These are phyloP conservation scores for Carex scoparia DNA, from an alignment of 176 grass and related monocot genomes.

Conservation along the genomic window DNA sequence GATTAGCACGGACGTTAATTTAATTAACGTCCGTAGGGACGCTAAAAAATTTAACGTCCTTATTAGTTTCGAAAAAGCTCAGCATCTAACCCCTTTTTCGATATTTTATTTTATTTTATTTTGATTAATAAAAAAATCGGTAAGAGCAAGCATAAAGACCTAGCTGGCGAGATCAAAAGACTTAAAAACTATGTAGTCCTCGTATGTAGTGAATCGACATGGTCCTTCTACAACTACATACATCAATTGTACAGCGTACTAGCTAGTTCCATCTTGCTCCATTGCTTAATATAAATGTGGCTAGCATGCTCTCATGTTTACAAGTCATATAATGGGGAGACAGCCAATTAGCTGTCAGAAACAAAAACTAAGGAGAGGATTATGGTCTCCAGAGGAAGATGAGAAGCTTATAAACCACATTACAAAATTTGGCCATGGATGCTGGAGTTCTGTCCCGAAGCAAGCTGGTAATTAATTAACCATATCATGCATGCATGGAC, in stretches of 20 bases:
- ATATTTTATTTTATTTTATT: too few relatives aligned
- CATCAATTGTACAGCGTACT: not conserved
- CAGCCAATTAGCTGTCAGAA: constrained; percentile 6
- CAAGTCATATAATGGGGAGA: constrained; percentile 10
- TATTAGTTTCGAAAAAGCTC: too few relatives aligned
- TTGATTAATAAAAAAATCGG: too few relatives aligned
- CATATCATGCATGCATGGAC: too few relatives aligned
- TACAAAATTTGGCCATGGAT: constrained; percentile 26
- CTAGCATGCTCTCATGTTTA: not conserved
- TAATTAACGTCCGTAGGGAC: too few relatives aligned
- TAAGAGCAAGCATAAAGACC: not conserved
- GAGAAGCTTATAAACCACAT: constrained; percentile 26
- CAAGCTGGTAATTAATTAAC: constrained; percentile 17
- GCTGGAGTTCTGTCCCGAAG: constrained; percentile 30
- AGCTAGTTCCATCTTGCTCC: not conserved
- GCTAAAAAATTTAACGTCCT: too few relatives aligned
- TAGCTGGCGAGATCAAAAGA: not conserved
- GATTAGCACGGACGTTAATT: too few relatives aligned
- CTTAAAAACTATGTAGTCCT: not conserved
- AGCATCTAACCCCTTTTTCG: too few relatives aligned
- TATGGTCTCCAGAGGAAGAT: constrained; percentile 38
- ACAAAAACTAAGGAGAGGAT: constrained; percentile 26
- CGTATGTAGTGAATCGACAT: too few relatives aligned
- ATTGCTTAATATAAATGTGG: not conserved
- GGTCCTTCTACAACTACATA: not conserved